Conservation (phyloP, 345 rosid species). For the Schrenkiella parvula region DNA sequence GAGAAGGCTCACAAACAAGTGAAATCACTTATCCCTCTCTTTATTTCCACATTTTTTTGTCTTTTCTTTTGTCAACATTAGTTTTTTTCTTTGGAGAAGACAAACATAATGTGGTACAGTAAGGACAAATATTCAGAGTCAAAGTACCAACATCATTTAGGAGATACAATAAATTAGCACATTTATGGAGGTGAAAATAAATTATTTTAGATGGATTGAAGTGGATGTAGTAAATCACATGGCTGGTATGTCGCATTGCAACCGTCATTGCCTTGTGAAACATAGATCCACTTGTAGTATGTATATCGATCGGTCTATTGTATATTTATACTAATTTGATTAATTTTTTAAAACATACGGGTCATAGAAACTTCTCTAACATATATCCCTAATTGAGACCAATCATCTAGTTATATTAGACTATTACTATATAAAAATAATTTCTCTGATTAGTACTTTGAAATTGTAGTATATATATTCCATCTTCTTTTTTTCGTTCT, state of each 20-base stretch:
- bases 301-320: not conserved
- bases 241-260: conserved; percentile 9
- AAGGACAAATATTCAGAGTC: conserved; percentile 23
- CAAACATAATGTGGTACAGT: conserved; percentile 21
- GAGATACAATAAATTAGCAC: conserved; percentile 10
- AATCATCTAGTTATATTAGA: not conserved
- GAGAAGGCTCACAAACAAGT: conserved; percentile 13
- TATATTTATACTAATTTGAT: not conserved
- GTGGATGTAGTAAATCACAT: conserved; percentile 17
- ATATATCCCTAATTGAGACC: not conserved
- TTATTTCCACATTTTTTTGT: conserved; percentile 17
- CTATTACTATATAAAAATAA: not conserved
- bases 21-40: conserved; percentile 2
- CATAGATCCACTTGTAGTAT: conserved; percentile 11
- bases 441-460: not conserved
- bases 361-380: not conserved
- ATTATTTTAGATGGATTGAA: conserved; percentile 8
- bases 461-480: not conserved
- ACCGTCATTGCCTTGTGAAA: conserved; percentile 10
- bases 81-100: conserved; percentile 16
- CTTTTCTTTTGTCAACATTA: conserved; percentile 20
- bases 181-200: conserved; percentile 17
- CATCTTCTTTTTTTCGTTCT: not conserved
- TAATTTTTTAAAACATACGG: not conserved
- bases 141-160: conserved; percentile 27